phyloP scores from a whole-genome alignment of 768 basidiomycete species.

The Lentinus brumalis region DNA sequence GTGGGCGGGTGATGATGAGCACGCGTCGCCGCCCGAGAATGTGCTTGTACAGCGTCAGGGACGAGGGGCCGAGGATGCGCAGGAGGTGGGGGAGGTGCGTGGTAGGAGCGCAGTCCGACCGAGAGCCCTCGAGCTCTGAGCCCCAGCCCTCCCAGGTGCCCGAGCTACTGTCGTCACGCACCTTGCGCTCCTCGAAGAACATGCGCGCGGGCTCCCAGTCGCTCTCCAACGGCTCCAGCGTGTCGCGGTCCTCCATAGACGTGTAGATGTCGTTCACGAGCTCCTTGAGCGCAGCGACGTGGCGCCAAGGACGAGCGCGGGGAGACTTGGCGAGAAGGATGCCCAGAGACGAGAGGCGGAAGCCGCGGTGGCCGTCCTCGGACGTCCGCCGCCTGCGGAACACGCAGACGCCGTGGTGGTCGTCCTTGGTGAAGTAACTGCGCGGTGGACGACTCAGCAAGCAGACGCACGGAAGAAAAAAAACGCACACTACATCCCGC shows the following conservation, averaged over 20 bases:
- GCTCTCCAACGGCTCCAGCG: slow-evolving; percentile 49
- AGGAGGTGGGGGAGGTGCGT: slow-evolving; percentile 76
- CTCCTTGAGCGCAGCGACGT: slow-evolving; percentile 63
- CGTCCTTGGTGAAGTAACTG: slow-evolving; percentile 75
- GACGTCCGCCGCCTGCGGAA: slow-evolving; percentile 70
- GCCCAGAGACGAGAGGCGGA: slow-evolving; percentile 77
- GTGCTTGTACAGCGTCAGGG: slow-evolving; percentile 78
- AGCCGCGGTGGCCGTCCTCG: slow-evolving; percentile 76
- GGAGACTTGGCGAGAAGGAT: slow-evolving; percentile 66
- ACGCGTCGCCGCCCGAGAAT: slow-evolving; percentile 72
- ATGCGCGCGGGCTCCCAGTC: slow-evolving; percentile 64
- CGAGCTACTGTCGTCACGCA: slow-evolving; percentile 45
- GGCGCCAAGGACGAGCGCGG: slow-evolving; percentile 75
- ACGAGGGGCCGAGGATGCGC: slow-evolving; percentile 77
- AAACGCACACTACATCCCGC: slow-evolving; percentile 72
- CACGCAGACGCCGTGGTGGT: slow-evolving; percentile 70
- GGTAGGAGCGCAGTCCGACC: slow-evolving; percentile 49
- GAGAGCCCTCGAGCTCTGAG: slow-evolving; percentile 58
- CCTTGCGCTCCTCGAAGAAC: slow-evolving; percentile 69
- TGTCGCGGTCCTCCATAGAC: slow-evolving; percentile 47
- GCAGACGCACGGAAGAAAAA: not conserved
- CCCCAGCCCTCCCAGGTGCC: slow-evolving; percentile 72
- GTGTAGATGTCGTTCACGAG: slow-evolving; percentile 58
- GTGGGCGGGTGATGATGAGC: slow-evolving; percentile 78
- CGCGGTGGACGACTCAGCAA: not conserved